A percentile compares a stretch with the other conserved stretches of the same genome.
phyloP scores from a whole-genome alignment of 2,329 filamentous ascomycete genomes.

The Penicillium sp. region DNA sequence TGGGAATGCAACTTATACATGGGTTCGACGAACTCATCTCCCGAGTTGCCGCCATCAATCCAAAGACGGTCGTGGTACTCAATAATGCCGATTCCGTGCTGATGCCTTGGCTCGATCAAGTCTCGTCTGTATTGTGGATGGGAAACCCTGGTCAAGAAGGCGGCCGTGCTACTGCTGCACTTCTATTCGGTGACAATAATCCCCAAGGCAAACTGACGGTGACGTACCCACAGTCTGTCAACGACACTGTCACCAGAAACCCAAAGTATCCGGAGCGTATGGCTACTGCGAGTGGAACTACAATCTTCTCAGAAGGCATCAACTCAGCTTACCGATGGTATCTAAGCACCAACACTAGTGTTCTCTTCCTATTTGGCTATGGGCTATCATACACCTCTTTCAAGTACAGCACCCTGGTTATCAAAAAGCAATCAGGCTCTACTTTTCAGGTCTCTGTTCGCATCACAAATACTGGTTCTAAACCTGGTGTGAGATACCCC shows the following conservation, averaged over 20 bases:
- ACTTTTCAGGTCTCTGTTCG: background rate
- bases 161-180: background rate
- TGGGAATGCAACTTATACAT: background rate
- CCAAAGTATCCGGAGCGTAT: background rate
- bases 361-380: background rate
- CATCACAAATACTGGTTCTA: conserved; percentile 2
- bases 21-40: background rate
- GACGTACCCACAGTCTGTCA: background rate
- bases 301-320: background rate
- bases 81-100: background rate
- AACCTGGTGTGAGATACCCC: background rate
- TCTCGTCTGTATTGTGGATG: background rate
- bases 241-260: background rate
- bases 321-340: background rate
- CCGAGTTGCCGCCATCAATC: background rate
- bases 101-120: background rate
- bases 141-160: background rate
- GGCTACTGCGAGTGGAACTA: background rate
- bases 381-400: background rate
- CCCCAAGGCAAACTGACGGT: background rate
- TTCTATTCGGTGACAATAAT: background rate
- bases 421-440: background rate
- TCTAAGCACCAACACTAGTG: background rate
- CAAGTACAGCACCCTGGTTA: background rate
- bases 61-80: background rate